A percentile compares a stretch with the other conserved stretches of the same genome.
These are phyloP conservation scores for Candida hungchunana DNA, from an alignment of 805 yeast genomes.

Conservation along the genomic window DNA sequence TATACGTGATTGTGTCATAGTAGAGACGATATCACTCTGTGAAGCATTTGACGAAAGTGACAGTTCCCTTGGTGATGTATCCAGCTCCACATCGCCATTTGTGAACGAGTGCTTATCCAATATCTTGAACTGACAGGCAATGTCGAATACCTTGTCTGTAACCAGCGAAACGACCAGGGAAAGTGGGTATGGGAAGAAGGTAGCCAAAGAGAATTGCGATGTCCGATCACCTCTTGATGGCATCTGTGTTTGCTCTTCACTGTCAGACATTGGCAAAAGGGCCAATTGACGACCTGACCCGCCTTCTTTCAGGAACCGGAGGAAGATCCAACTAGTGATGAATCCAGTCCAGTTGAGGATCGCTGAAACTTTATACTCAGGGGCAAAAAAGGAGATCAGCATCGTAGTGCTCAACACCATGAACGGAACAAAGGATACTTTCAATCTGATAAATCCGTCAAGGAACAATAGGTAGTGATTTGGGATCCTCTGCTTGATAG, in stretches of 20 bases:
- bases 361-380: constrained; percentile 5
- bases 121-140: constrained; percentile 22
- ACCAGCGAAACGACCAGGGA: constrained; percentile 27
- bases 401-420: constrained; percentile 20
- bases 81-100: constrained; percentile 22
- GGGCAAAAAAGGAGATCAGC: constrained; percentile 20
- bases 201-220: constrained; percentile 28
- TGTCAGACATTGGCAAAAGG: constrained; percentile 36
- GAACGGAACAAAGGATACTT: constrained; percentile 26
- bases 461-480: constrained; percentile 47
- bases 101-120: constrained; percentile 24
- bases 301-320: constrained; percentile 37
- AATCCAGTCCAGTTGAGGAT: constrained; percentile 29
- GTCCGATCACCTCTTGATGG: constrained; percentile 28
- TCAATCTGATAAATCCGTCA: constrained; percentile 39
- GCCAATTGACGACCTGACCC: constrained; percentile 41
- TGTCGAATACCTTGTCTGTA: constrained; percentile 22
- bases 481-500: constrained; percentile 51
- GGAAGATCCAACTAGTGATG: constrained; percentile 35
- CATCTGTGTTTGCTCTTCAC: constrained; percentile 14
- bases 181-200: constrained; percentile 41
- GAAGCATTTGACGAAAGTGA: constrained; percentile 10
- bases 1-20: constrained; percentile 32
- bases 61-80: constrained; percentile 19
- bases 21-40: constrained; percentile 27